These are phyloP conservation scores for Royoungia palumana DNA, from an alignment of 768 basidiomycete species.

Conservation along the genomic window DNA sequence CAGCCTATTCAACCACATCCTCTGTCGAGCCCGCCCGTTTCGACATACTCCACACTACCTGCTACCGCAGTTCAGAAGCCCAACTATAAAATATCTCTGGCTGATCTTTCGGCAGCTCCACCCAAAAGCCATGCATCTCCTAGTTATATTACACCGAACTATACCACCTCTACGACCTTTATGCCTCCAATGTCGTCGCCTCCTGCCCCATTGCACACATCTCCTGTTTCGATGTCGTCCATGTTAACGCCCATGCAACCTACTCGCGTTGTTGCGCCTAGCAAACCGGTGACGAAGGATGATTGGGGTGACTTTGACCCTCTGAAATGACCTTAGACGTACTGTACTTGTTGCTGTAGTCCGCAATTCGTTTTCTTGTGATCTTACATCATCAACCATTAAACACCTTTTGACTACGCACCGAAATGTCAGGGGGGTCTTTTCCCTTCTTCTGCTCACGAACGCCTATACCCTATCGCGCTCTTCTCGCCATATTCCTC, in stretches of 20 bases:
- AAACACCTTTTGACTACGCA: neutral
- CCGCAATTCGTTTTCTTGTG: neutral
- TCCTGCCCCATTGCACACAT: slow-evolving; percentile 22
- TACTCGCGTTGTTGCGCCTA: slow-evolving; percentile 36
- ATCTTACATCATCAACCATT: too few species aligned
- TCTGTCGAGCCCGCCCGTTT: slow-evolving; percentile 15
- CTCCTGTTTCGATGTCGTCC: slow-evolving; percentile 41
- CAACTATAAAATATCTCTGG: slow-evolving; percentile 56
- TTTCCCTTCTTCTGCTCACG: neutral
- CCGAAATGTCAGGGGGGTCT: slow-evolving; percentile 9
- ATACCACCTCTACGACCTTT: slow-evolving; percentile 16
- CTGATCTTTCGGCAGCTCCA: slow-evolving; percentile 27
- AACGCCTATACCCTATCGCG: neutral
- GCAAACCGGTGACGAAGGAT: slow-evolving; percentile 55
- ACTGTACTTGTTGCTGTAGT: neutral
- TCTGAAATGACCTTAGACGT: slow-evolving; percentile 22
- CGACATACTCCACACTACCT: slow-evolving; percentile 10
- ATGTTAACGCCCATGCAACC: slow-evolving; percentile 60
- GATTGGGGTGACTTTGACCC: slow-evolving; percentile 87
- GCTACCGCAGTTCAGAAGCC: slow-evolving; percentile 36
- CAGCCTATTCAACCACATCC: slow-evolving; percentile 22
- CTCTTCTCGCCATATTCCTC: slow-evolving; percentile 16
- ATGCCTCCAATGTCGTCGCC: slow-evolving; percentile 29
- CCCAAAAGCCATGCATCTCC: slow-evolving; percentile 12
- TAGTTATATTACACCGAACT: slow-evolving; percentile 13